Evolutionary conservation across 371 early-diverging fungal species (phyloP), one percentile per base, ranked within the genome.

Genomic region (Dichotomocladium elegans): DNA sequence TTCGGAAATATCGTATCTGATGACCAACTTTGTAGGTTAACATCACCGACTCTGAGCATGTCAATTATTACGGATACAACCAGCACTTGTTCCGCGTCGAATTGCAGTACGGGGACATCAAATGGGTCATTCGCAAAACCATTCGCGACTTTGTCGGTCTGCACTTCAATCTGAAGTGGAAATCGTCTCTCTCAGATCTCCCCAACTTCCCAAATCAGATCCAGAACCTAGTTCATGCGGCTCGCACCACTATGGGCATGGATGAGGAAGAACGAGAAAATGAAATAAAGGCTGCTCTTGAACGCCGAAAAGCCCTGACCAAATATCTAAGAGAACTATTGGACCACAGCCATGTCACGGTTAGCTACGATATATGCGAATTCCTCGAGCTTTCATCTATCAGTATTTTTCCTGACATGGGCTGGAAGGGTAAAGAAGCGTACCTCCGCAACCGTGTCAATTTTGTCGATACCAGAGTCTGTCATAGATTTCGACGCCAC

Each of bases 381-480:
- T 92, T 92, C 58, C 61, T 92, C 30, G 90, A 91, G 55, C 78
- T 92, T 37, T 87, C 89, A 37, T 80, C 83, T 1, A 70, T 85
- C 56, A 89, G 90, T 33, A 79, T 92, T 47, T 74, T 79, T 4
- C 82, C 76, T 26, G 88, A 86, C 48, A 83, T 88, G 77, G 90
- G 91, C 0, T 91, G 90, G 90, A 92, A 92, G 55, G 90, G 90
- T 29, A 90, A 89, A 55, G 93, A 92, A 57, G 89, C 87, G 4
- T 83, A 80, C 53, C 57, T 92, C 54, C 83, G 86, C 10, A 74
- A 79, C 37, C 79, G 76, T 37, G 62, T 81, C 26, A 71, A 77
- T 19, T 78, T 77, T 51, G 72, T 70, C 3, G 57, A 60, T 5
- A 62, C 68, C 1, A 51, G 68, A 5, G 30, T 81, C 8, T 82